Conservation (phyloP, 495 filamentous ascomycete genomes). For the Trichocladium antarcticum region DNA sequence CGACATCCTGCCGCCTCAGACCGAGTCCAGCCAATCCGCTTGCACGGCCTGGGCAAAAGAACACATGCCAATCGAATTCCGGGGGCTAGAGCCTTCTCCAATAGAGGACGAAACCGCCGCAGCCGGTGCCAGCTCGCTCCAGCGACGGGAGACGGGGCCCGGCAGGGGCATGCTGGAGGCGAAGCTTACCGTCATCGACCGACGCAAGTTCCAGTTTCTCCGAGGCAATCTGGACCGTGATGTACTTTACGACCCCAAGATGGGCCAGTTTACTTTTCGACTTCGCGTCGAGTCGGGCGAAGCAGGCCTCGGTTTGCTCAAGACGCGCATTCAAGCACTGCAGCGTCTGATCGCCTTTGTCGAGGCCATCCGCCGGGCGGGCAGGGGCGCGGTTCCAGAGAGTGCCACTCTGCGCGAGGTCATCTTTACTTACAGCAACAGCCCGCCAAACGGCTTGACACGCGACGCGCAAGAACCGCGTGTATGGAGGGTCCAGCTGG, state of each 20-base stretch:
- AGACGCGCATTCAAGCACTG: conserved; percentile 47
- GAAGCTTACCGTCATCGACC: conserved; percentile 23
- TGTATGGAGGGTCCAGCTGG: conserved; percentile 31
- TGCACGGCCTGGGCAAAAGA: conserved; percentile 41
- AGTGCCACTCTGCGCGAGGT: conserved; percentile 50
- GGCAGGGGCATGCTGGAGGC: conserved; percentile 22
- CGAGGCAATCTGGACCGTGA: conserved; percentile 45
- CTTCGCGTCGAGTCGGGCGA: conserved; percentile 47
- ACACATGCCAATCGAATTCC: conserved; percentile 42
- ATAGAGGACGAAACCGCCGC: conserved; percentile 15
- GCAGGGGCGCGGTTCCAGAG: conserved; percentile 40
- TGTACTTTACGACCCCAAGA: conserved; percentile 44
- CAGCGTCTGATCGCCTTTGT: conserved; percentile 55
- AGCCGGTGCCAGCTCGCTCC: conserved; percentile 4
- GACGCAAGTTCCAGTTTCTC: conserved; percentile 36
- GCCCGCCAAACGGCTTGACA: not conserved
- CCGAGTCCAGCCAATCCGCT: not conserved
- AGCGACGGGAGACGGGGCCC: conserved; percentile 3
- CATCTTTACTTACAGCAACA: conserved; percentile 48
- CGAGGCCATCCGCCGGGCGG: conserved; percentile 44
- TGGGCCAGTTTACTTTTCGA: conserved; percentile 49
- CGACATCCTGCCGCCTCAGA: conserved; percentile 26
- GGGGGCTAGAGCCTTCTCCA: conserved; percentile 29
- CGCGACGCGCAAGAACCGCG: conserved; percentile 1
- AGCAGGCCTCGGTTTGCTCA: conserved; percentile 42